Evolutionary conservation across 129 eudicot species (phyloP).

Genomic region (Dittrichia graveolens): DNA sequence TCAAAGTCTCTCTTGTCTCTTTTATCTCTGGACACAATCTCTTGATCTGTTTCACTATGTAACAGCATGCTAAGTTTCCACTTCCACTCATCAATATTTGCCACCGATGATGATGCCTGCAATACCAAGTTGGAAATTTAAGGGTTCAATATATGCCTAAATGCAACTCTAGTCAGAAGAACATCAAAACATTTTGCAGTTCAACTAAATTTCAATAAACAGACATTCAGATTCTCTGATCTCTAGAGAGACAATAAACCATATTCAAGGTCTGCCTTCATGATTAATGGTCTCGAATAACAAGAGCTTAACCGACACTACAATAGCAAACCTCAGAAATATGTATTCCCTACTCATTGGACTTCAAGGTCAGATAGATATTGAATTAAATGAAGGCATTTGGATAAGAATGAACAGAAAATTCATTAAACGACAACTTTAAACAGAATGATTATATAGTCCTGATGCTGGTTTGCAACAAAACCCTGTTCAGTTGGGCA

Average conservation of each 20-base stretch:
- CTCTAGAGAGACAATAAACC: not conserved
- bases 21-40: constrained; percentile 84
- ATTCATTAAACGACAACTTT: not conserved
- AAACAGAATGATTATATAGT: no score
- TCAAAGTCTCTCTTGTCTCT: constrained; percentile 90
- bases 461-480: no score
- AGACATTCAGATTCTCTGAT: not conserved
- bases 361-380: not conserved
- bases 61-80: constrained; percentile 93
- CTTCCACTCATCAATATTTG: constrained; percentile 98
- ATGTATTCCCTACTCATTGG: not conserved
- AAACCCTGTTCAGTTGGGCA: no score
- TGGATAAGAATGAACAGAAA: not conserved
- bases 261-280: not conserved
- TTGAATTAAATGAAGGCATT: not conserved
- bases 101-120: constrained; percentile 97
- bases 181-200: not conserved
- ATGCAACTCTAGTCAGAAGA: not conserved
- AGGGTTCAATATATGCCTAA: not conserved
- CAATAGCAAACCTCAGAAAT: not conserved
- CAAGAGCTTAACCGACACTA: not conserved
- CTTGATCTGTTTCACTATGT: constrained; percentile 68
- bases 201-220: not conserved
- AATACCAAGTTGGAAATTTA: constrained; percentile 15
- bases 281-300: not conserved